Conservation (phyloP, 2,329 filamentous ascomycete species). For the Cladophialophora carrionii region DNA sequence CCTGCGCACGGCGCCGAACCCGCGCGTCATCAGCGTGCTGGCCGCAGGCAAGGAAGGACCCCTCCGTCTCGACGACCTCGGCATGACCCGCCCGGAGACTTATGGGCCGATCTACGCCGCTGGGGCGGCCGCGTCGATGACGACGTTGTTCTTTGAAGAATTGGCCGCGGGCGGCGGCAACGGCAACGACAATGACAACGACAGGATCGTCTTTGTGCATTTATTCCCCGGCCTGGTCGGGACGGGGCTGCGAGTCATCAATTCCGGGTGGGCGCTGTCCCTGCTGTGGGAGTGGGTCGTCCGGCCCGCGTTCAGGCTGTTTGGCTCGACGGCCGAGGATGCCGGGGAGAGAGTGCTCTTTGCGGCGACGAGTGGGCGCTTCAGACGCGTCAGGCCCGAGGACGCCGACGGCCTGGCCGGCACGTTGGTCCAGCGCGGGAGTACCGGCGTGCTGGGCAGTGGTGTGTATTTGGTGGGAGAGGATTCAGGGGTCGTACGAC, state of each 20-base stretch:
- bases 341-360: slow-evolving; percentile 54
- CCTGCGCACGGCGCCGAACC: slow-evolving; percentile 23
- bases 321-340: slow-evolving; percentile 42
- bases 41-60: slow-evolving; percentile 57
- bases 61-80: slow-evolving; percentile 54
- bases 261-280: slow-evolving; percentile 33
- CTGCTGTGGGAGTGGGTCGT: slow-evolving; percentile 20
- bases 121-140: slow-evolving; percentile 55
- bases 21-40: slow-evolving; percentile 60
- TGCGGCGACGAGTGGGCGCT: slow-evolving; percentile 46
- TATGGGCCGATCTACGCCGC: slow-evolving; percentile 47
- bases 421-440: slow-evolving; percentile 36
- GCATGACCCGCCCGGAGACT: slow-evolving; percentile 43
- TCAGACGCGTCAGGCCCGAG: slow-evolving; percentile 21
- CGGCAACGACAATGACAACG: slow-evolving; percentile 40
- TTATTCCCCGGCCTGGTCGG: slow-evolving; percentile 54
- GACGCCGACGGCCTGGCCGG: slow-evolving; percentile 31
- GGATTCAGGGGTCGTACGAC: slow-evolving; percentile 37
- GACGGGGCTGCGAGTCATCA: slow-evolving; percentile 45
- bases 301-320: slow-evolving; percentile 19
- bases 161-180: slow-evolving; percentile 42
- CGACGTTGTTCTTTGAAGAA: slow-evolving; percentile 55
- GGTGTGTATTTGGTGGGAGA: slow-evolving; percentile 41
- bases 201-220: slow-evolving; percentile 56
- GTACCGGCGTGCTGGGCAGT: slow-evolving; percentile 37